phyloP scores from a whole-genome alignment of 1,284 basidiomycete species.

The Ceratobasidium sp. region DNA sequence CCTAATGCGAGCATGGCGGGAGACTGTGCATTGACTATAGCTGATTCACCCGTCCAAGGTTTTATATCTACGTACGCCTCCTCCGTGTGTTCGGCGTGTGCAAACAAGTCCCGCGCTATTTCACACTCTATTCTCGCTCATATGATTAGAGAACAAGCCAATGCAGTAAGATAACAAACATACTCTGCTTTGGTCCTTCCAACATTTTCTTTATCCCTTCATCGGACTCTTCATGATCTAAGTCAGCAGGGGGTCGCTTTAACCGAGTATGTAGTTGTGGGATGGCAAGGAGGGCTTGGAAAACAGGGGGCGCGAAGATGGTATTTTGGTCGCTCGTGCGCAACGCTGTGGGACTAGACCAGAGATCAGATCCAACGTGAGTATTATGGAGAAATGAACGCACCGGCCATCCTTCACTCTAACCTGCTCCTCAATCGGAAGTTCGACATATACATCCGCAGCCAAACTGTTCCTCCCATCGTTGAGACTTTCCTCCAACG shows the following conservation, averaged over 20 bases:
- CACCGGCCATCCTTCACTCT: constrained; percentile 22
- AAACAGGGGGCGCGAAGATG: constrained; percentile 28
- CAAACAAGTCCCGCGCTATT: constrained; percentile 10
- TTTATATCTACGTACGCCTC: constrained; percentile 29
- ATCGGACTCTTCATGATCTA: neutral
- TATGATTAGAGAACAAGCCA: too few relatives aligned
- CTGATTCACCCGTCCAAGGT: constrained; percentile 16
- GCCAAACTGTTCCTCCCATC: constrained; percentile 33
- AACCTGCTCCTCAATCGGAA: constrained; percentile 29
- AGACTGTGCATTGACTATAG: neutral
- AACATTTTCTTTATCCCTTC: constrained; percentile 9
- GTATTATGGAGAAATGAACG: neutral
- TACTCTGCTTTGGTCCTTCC: constrained; percentile 10
- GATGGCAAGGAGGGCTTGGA: constrained; percentile 43
- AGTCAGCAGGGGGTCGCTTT: neutral
- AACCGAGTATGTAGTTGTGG: constrained; percentile 31
- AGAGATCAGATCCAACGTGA: neutral
- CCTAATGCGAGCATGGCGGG: constrained; percentile 1
- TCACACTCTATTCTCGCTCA: neutral
- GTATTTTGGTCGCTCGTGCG: constrained; percentile 23
- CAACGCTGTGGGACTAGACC: constrained; percentile 8
- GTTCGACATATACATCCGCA: constrained; percentile 43
- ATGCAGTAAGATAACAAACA: neutral
- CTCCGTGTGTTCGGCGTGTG: constrained; percentile 17
- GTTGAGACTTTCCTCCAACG: constrained; percentile 44